phyloP scores from a whole-genome alignment of 495 filamentous ascomycete genomes.

The Neurospora terricola region DNA sequence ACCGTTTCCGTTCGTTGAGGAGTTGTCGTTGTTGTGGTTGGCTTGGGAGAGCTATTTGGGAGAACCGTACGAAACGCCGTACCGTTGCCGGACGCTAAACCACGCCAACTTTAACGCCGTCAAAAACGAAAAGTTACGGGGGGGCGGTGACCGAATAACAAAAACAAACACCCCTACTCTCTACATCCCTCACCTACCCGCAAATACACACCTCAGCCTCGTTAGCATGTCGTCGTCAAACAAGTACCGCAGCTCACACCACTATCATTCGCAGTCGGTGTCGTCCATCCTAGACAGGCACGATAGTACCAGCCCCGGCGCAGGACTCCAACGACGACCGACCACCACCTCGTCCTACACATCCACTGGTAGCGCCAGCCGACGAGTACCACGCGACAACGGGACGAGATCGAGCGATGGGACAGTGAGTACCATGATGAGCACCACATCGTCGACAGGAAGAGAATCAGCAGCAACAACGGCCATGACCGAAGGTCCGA shows the following conservation, averaged over 20 bases:
- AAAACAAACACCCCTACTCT: not conserved
- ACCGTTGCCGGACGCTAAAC: not conserved
- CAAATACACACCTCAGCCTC: not conserved
- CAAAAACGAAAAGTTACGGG: not conserved
- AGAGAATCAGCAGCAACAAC: constrained; percentile 63
- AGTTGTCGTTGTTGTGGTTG: not conserved
- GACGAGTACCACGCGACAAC: constrained; percentile 30
- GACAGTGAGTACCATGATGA: constrained; percentile 66
- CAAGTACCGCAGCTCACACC: constrained; percentile 35
- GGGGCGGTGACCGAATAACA: not conserved
- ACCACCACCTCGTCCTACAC: constrained; percentile 3
- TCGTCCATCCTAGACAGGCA: constrained; percentile 22
- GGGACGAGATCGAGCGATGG: constrained; percentile 50
- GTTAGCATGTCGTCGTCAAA: constrained; percentile 29
- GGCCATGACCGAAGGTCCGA: constrained; percentile 76
- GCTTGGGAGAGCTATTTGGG: not conserved
- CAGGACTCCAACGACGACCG: not conserved
- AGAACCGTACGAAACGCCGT: not conserved
- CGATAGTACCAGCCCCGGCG: constrained; percentile 19
- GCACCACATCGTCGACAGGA: constrained; percentile 50
- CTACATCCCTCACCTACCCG: not conserved
- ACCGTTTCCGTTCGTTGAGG: not conserved
- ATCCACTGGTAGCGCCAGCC: constrained; percentile 17
- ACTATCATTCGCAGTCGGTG: constrained; percentile 20
- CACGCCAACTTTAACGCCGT: not conserved